Evolutionary conservation across 2,329 filamentous ascomycete species (phyloP), one percentile per base, ranked within the genome.

Genomic region (Ascosphaera apis): DNA sequence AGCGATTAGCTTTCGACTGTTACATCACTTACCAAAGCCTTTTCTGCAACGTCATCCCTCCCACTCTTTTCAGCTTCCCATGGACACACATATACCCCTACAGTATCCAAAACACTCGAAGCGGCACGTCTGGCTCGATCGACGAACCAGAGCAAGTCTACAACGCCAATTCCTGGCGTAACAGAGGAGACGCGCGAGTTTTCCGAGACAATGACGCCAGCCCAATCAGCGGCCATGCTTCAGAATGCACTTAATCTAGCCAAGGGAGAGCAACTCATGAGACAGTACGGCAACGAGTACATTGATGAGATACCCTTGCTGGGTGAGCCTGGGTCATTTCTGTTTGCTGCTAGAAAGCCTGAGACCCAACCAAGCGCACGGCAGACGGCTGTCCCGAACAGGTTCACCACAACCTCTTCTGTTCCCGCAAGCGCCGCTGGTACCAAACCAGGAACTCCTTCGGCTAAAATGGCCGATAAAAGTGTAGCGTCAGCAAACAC

Each of bases 261-360:
- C 13, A 56, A 64, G 15, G 64, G 66, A 6, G 58, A 69, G 36
- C 52, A 48, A 25, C 55, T 72, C 23, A 60, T 63, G 16, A 53
- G 65, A 9, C 53, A 54, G 5, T 72, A 67, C 45, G 66, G 62
- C 11, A 62, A 69, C 42, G 70, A 75, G 42, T 75, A 62, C 52
- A 69, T 69, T 56, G 71, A 76, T 47, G 69, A 74, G 44, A 71
- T 66, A 40, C 69, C 71, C 0, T 52, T 76, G 11, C 56, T 65
- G 5, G 71, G 71, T 34, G 71, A 75, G 47, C 71, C 72, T 0
- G 71, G 71, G 19, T 63, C 62, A 3, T 73, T 76, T 43, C 65
- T 69, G 37, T 61, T 73, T 25, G 5, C 21, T 42, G 60, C 61
- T 4, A 58, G 55, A 36, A 32, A 39, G 23, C 17, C 35, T 8